Percentiles rank a stretch among this genome's conserved stretches.
Evolutionary conservation across 2,329 filamentous ascomycete genomes (phyloP).

Genomic region (Purpureocillium lavendulum): DNA sequence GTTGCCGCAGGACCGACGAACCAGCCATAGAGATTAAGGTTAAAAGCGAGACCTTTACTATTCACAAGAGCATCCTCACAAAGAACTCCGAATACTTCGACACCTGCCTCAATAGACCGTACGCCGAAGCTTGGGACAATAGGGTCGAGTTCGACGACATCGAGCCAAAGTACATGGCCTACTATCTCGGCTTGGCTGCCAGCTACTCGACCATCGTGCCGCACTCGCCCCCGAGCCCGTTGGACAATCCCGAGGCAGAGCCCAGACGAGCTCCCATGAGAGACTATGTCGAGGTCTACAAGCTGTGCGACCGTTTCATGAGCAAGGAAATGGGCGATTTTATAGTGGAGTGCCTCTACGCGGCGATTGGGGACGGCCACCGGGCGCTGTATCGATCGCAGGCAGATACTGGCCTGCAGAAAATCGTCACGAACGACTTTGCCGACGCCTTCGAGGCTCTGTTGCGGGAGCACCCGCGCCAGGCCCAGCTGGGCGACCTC

Average conservation of each 20-base stretch:
- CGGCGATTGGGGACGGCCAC: conserved; percentile 21
- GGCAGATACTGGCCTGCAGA: conserved; percentile 18
- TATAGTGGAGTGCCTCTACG: conserved; percentile 19
- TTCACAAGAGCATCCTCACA: conserved; percentile 20
- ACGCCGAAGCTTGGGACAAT: conserved; percentile 13
- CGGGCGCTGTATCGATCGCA: conserved; percentile 20
- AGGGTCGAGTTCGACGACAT: conserved; percentile 22
- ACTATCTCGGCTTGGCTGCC: conserved; percentile 26
- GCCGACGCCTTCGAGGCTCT: conserved; percentile 25
- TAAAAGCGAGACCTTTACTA: conserved; percentile 19
- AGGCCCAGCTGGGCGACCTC: conserved; percentile 12
- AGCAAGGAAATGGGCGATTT: conserved; percentile 19
- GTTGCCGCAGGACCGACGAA: conserved; percentile 18
- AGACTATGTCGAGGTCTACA: conserved; percentile 26
- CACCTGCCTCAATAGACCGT: conserved; percentile 17
- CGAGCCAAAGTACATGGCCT: conserved; percentile 21
- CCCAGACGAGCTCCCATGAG: conserved; percentile 17
- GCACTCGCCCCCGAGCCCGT: conserved; percentile 14
- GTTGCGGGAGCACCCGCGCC: conserved; percentile 10
- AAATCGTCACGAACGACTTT: conserved; percentile 21
- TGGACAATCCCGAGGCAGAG: conserved; percentile 16
- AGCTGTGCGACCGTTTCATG: conserved; percentile 26
- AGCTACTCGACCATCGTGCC: conserved; percentile 24
- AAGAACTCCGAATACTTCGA: conserved; percentile 26
- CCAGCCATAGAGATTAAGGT: conserved; percentile 19